These are phyloP conservation scores for Pseudocercospora pini-densiflorae DNA, from an alignment of 2,329 filamentous ascomycete genomes.

Conservation along the genomic window DNA sequence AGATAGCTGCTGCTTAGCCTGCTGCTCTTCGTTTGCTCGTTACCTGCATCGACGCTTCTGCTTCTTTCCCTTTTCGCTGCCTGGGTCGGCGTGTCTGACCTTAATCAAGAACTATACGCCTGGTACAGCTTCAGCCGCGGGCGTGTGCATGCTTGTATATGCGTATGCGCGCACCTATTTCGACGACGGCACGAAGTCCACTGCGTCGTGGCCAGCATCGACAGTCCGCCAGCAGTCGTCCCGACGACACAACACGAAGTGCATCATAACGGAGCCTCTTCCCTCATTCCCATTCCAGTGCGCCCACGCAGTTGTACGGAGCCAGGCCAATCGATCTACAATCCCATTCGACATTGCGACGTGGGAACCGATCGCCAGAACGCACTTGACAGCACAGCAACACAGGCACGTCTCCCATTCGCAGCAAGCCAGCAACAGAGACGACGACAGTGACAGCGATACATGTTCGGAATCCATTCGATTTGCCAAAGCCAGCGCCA, in stretches of 20 bases:
- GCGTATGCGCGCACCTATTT: constrained; percentile 23
- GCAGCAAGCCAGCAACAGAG: constrained; percentile 11
- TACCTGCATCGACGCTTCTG: constrained; percentile 12
- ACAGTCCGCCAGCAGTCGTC: constrained; percentile 7
- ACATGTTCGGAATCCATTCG: constrained; percentile 11
- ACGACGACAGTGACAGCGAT: background rate
- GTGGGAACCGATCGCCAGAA: constrained; percentile 13
- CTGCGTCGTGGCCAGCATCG: constrained; percentile 10
- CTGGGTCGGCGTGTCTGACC: constrained; percentile 19
- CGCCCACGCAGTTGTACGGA: constrained; percentile 1
- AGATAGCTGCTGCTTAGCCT: constrained; percentile 11
- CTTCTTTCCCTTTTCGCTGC: constrained; percentile 12
- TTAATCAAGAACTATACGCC: constrained; percentile 13
- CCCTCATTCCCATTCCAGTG: constrained; percentile 12
- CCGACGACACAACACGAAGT: constrained; percentile 10
- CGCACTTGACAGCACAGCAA: constrained; percentile 24
- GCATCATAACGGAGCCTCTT: constrained; percentile 6
- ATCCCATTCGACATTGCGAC: constrained; percentile 7
- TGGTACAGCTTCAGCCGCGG: constrained; percentile 19
- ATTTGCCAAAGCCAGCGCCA: constrained; percentile 18
- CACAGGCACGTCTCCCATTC: constrained; percentile 11
- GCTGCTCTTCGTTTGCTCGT: constrained; percentile 11
- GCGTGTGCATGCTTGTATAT: constrained; percentile 28
- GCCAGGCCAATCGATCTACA: constrained; percentile 7
- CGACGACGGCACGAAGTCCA: constrained; percentile 3